Conservation (phyloP, 1,284 basidiomycete genomes). For the Rhodotorula glutinis region DNA sequence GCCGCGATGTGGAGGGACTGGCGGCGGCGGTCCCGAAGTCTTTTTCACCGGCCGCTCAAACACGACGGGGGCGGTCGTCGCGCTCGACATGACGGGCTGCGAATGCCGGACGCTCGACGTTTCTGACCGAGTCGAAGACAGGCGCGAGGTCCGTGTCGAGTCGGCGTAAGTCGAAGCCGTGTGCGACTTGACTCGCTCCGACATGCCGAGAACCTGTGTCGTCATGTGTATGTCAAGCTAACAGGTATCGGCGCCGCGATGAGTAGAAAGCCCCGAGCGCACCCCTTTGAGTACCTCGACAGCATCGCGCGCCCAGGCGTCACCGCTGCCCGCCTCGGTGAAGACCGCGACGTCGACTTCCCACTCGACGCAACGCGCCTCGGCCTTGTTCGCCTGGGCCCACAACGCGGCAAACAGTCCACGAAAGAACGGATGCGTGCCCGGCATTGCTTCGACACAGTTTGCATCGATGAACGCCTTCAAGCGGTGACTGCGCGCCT, state of each 20-base stretch:
- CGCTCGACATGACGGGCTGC: background rate
- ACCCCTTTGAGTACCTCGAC: slow-evolving; percentile 40
- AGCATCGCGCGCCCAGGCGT: slow-evolving; percentile 30
- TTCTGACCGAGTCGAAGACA: background rate
- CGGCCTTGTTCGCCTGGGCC: slow-evolving; percentile 35
- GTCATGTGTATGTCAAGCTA: too few relatives aligned
- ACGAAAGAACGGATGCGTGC: slow-evolving; percentile 36
- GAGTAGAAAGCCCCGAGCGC: too few relatives aligned
- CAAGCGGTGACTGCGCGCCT: slow-evolving; percentile 8
- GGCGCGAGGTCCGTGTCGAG: slow-evolving; percentile 2
- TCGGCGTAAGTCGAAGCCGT: slow-evolving; percentile 5
- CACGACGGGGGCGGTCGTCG: background rate
- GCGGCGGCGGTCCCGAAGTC: slow-evolving; percentile 1
- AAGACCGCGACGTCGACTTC: slow-evolving; percentile 40
- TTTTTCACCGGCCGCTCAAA: background rate
- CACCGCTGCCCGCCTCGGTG: slow-evolving; percentile 37
- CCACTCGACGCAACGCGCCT: slow-evolving; percentile 38
- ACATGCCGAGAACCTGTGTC: slow-evolving; percentile 33
- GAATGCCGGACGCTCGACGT: background rate
- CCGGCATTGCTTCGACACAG: slow-evolving; percentile 23
- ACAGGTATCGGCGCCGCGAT: too few relatives aligned
- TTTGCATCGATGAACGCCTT: slow-evolving; percentile 19
- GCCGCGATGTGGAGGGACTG: slow-evolving; percentile 28
- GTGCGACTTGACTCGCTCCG: slow-evolving; percentile 19
- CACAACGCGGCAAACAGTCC: slow-evolving; percentile 32